These are phyloP conservation scores for Nitzschia sp. DNA, from an alignment of 108 stramenopile species.

Conservation along the genomic window DNA sequence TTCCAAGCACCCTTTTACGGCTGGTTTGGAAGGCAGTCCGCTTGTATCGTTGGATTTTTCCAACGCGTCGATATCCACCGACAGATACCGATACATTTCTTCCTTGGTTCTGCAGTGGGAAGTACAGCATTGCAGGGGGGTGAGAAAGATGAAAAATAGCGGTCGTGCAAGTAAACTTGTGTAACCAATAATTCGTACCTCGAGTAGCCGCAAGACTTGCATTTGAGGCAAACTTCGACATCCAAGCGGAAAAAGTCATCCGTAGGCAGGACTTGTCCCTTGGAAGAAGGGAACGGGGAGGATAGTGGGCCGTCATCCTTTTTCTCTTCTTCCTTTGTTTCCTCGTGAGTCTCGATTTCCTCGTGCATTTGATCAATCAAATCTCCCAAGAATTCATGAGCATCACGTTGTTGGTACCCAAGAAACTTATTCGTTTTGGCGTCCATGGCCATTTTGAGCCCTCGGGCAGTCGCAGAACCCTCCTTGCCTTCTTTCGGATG, in stretches of 20 bases:
- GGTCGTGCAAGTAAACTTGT: background rate
- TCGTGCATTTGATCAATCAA: slow-evolving; percentile 75
- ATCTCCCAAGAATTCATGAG: slow-evolving; percentile 77
- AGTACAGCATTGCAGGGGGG: too few species aligned
- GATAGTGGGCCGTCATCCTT: slow-evolving; percentile 1
- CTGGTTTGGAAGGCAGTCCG: background rate
- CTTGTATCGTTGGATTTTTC: slow-evolving; percentile 6
- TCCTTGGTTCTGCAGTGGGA: slow-evolving; percentile 52
- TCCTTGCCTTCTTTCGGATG: background rate
- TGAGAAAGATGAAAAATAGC: background rate
- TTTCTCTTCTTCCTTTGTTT: slow-evolving; percentile 4
- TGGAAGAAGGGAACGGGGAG: background rate
- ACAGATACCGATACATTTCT: slow-evolving; percentile 79
- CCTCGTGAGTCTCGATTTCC: slow-evolving; percentile 40
- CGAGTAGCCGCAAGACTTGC: slow-evolving; percentile 71
- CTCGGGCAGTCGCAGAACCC: slow-evolving; percentile 38
- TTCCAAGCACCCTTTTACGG: slow-evolving; percentile 55
- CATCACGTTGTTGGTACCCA: slow-evolving; percentile 77
- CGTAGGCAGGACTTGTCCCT: slow-evolving; percentile 35
- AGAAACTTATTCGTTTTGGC: slow-evolving; percentile 55
- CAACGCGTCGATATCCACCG: slow-evolving; percentile 52
- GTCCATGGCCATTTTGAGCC: slow-evolving; percentile 67
- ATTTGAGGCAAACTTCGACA: slow-evolving; percentile 67
- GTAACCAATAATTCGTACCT: slow-evolving; percentile 31
- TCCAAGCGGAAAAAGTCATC: slow-evolving; percentile 72